These are phyloP conservation scores for Cordyceps fumosorosea DNA, from an alignment of 2,329 filamentous ascomycete species.

Conservation along the genomic window DNA sequence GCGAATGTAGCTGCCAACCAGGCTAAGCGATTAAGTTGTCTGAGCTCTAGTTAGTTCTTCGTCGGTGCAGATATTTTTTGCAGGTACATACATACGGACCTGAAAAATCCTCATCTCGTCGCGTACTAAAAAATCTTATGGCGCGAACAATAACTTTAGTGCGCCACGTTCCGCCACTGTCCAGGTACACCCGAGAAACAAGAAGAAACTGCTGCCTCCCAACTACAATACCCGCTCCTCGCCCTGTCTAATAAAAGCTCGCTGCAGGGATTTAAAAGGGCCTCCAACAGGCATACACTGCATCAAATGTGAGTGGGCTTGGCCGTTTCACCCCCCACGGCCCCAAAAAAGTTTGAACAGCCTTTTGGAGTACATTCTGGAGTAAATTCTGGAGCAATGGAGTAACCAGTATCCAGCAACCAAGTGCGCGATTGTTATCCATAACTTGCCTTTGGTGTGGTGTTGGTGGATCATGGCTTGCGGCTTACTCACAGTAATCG, in stretches of 20 bases:
- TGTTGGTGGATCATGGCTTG: constrained; percentile 2
- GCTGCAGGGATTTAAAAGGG: too few species aligned
- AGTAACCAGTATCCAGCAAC: not conserved
- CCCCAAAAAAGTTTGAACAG: not conserved
- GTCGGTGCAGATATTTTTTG: not conserved
- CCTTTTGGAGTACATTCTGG: not conserved
- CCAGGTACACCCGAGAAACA: not conserved
- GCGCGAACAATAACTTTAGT: not conserved
- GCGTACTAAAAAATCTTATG: too few species aligned
- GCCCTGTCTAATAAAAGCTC: not conserved
- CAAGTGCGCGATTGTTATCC: not conserved
- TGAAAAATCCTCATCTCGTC: too few species aligned
- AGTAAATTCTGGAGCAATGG: not conserved
- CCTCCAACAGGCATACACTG: not conserved
- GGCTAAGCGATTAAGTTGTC: not conserved
- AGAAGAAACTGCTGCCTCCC: not conserved
- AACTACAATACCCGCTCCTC: not conserved
- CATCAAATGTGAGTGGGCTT: not conserved
- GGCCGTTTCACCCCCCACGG: not conserved
- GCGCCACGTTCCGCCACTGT: not conserved
- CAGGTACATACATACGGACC: too few species aligned
- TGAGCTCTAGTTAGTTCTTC: not conserved
- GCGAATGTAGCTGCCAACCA: not conserved
- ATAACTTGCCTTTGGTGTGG: not conserved
- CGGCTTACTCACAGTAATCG: not conserved